Evolutionary conservation across 495 filamentous ascomycete species (phyloP).

Genomic region (Tuber indicum): DNA sequence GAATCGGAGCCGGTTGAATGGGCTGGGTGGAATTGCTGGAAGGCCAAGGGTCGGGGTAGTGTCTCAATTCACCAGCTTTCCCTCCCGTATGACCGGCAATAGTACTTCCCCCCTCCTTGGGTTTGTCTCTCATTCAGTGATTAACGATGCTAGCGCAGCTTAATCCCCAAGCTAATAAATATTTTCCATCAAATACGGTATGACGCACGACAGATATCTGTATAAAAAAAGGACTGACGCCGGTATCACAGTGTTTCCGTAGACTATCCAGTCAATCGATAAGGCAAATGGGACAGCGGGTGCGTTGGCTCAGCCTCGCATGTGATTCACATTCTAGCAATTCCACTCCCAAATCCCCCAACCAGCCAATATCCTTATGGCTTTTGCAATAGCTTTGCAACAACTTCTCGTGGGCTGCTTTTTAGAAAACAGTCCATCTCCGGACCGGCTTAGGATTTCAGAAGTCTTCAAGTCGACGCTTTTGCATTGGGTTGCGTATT

Average conservation of each 20-base stretch:
- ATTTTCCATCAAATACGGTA: neutral
- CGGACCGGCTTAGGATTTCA: neutral
- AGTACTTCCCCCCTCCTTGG: neutral
- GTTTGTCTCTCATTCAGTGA: neutral
- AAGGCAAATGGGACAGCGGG: neutral
- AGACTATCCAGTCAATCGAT: neutral
- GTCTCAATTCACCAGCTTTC: neutral
- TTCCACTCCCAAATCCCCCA: neutral
- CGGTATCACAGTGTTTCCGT: neutral
- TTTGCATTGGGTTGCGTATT: neutral
- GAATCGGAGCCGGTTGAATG: neutral
- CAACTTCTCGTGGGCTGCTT: neutral
- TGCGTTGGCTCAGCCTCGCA: neutral
- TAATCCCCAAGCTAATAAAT: neutral
- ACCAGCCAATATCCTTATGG: neutral
- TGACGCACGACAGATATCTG: neutral
- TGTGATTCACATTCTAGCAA: neutral
- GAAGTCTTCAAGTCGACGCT: neutral
- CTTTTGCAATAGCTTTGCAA: neutral
- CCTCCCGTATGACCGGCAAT: no score
- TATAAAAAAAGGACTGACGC: neutral
- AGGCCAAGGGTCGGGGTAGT: neutral
- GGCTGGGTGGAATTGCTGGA: neutral
- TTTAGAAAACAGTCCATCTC: neutral
- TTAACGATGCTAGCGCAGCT: neutral